phyloP scores from a whole-genome alignment of 495 filamentous ascomycete species.

The Neurospora sp. region DNA sequence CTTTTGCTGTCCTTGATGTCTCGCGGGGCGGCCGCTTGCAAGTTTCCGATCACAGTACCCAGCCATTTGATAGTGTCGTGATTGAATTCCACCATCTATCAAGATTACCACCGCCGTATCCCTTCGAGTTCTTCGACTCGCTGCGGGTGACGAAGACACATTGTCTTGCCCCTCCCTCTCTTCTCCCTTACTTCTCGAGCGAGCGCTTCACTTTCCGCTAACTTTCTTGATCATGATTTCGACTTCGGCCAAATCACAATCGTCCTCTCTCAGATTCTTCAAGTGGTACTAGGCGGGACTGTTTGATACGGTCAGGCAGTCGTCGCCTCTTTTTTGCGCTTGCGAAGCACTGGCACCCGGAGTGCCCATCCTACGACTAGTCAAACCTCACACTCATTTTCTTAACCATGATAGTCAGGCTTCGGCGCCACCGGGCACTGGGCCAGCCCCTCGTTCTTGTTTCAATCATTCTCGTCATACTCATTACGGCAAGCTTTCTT shows the following conservation, averaged over 20 bases:
- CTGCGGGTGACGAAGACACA: not conserved
- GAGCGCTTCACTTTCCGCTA: not conserved
- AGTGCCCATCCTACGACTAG: not conserved
- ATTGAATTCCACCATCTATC: not conserved
- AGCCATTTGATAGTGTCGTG: not conserved
- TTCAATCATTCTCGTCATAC: not conserved
- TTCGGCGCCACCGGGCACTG: not conserved
- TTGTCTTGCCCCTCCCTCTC: not conserved
- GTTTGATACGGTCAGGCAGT: not conserved
- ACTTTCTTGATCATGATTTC: not conserved
- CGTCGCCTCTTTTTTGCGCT: not conserved
- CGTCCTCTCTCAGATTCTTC: not conserved
- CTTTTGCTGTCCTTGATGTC: not conserved
- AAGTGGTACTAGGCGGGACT: not conserved
- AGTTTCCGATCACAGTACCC: not conserved
- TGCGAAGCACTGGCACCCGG: not conserved
- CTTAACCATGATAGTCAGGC: not conserved
- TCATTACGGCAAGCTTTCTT: not conserved
- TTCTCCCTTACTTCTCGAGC: not conserved
- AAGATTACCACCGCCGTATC: not conserved
- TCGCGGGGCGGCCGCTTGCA: not conserved
- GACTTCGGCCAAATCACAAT: not conserved
- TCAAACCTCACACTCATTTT: not conserved
- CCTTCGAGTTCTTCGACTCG: not conserved
- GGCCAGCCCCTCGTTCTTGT: not conserved